phyloP scores from a whole-genome alignment of 2,329 filamentous ascomycete species.

The Achaetomium macrosporum region DNA sequence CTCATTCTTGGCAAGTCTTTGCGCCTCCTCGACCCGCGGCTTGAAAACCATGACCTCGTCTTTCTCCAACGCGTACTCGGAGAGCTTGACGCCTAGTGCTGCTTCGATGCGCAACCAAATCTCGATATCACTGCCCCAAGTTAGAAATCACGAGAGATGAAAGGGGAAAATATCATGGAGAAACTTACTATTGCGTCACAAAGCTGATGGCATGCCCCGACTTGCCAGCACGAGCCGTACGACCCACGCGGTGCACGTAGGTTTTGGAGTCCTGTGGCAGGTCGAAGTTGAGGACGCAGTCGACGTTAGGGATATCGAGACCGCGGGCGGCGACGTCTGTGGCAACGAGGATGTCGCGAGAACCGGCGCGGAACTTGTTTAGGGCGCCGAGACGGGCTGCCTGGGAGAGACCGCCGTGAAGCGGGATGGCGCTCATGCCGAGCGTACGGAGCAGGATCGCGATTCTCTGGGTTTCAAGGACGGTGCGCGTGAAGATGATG shows the following conservation, averaged over 20 bases:
- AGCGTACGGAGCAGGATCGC: slow-evolving; percentile 77
- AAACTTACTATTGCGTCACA: slow-evolving; percentile 66
- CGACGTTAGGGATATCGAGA: slow-evolving; percentile 88
- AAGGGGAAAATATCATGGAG: background rate
- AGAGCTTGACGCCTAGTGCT: slow-evolving; percentile 59
- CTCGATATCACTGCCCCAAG: slow-evolving; percentile 22
- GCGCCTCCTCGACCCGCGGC: slow-evolving; percentile 73
- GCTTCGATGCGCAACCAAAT: slow-evolving; percentile 78
- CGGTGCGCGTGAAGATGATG: slow-evolving; percentile 88
- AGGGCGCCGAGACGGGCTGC: slow-evolving; percentile 79
- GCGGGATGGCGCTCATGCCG: slow-evolving; percentile 83
- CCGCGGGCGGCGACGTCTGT: slow-evolving; percentile 92
- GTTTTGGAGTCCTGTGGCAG: slow-evolving; percentile 81
- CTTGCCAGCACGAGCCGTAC: slow-evolving; percentile 82
- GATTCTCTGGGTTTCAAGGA: slow-evolving; percentile 82
- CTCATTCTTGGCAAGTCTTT: slow-evolving; percentile 69
- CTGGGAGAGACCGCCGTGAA: slow-evolving; percentile 89
- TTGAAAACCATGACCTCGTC: slow-evolving; percentile 83
- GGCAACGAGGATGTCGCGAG: slow-evolving; percentile 81
- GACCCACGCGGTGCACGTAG: slow-evolving; percentile 83
- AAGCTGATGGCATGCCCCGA: slow-evolving; percentile 74
- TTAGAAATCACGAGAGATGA: slow-evolving; percentile 7
- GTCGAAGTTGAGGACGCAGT: slow-evolving; percentile 80
- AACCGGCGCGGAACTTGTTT: slow-evolving; percentile 78
- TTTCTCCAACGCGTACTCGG: slow-evolving; percentile 58